phyloP scores from a whole-genome alignment of 2,329 filamentous ascomycete species.

The Neopestalotiopsis rosae region DNA sequence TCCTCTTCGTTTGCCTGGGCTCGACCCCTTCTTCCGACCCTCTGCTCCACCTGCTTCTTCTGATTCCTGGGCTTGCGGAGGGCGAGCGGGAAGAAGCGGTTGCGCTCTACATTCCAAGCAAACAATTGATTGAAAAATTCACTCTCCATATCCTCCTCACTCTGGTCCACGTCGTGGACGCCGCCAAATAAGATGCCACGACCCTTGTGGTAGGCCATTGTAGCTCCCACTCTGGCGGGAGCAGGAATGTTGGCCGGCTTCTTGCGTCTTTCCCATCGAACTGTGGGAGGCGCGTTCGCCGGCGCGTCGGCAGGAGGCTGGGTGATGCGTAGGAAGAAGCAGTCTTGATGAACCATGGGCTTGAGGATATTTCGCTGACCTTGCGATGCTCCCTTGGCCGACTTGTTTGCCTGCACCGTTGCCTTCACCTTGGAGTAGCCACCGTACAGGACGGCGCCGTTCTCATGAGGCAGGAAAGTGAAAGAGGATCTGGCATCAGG shows the following conservation, averaged over 20 bases:
- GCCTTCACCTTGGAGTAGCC: conserved; percentile 93
- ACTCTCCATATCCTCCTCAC: conserved; percentile 93
- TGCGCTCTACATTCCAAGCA: conserved; percentile 94
- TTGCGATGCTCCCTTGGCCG: conserved; percentile 64
- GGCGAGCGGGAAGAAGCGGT: conserved; percentile 86
- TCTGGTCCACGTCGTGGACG: conserved; percentile 90
- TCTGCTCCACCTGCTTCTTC: conserved; percentile 67
- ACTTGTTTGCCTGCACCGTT: conserved; percentile 64
- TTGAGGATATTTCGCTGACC: conserved; percentile 77
- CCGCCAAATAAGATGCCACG: conserved; percentile 93
- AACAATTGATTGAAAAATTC: conserved; percentile 95
- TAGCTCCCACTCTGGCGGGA: conserved; percentile 83
- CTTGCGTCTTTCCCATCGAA: conserved; percentile 94
- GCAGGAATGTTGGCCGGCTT: conserved; percentile 87
- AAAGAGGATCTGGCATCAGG: conserved; percentile 93
- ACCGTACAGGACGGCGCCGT: conserved; percentile 87
- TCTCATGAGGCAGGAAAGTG: conserved; percentile 87
- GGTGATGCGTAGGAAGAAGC: conserved; percentile 86
- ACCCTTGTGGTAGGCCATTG: conserved; percentile 93
- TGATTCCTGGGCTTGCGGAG: conserved; percentile 76
- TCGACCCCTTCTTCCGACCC: conserved; percentile 69
- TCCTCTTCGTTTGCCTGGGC: conserved; percentile 93
- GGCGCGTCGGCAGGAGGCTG: conserved; percentile 72
- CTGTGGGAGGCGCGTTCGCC: conserved; percentile 68
- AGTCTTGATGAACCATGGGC: conserved; percentile 92